These are phyloP conservation scores for Wilcoxina mikolae DNA, from an alignment of 495 filamentous ascomycete species.

Conservation along the genomic window DNA sequence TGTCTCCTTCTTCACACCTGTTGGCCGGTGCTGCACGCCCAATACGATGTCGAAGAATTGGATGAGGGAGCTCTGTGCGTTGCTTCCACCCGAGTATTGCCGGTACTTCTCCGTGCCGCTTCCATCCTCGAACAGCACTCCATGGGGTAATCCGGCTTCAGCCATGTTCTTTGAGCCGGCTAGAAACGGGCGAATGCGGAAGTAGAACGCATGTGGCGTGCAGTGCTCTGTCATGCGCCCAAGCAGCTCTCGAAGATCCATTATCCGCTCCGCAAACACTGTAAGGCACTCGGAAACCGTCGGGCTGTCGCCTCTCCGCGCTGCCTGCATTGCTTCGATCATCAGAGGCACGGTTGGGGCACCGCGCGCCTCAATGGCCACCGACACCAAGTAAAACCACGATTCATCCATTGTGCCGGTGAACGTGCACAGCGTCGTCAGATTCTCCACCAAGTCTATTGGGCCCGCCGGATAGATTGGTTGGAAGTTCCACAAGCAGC, in stretches of 20 bases:
- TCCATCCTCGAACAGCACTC: conserved; percentile 74
- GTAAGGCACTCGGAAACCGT: conserved; percentile 62
- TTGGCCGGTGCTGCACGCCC: conserved; percentile 80
- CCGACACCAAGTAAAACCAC: conserved; percentile 93
- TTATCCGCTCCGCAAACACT: conserved; percentile 68
- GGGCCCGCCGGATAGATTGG: conserved; percentile 68
- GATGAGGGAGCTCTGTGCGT: conserved; percentile 86
- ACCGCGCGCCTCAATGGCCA: conserved; percentile 88
- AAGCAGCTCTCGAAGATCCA: conserved; percentile 61
- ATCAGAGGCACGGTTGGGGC: conserved; percentile 79
- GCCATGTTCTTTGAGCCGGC: conserved; percentile 95
- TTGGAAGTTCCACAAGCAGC: conserved; percentile 92
- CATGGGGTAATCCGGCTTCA: conserved; percentile 73
- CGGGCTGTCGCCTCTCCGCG: conserved; percentile 49
- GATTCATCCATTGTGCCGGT: conserved; percentile 95
- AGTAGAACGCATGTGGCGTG: conserved; percentile 85
- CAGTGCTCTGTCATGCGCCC: conserved; percentile 83
- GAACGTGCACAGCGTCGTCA: conserved; percentile 73
- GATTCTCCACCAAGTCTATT: conserved; percentile 67
- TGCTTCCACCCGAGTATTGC: conserved; percentile 79
- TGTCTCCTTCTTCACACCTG: conserved; percentile 49
- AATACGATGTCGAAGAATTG: conserved; percentile 92
- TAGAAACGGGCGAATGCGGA: conserved; percentile 82
- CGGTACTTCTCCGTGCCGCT: conserved; percentile 48
- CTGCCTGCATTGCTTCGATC: conserved; percentile 73